Conservation (phyloP, 2,329 filamentous ascomycete species). For the Apiospora saccharicola region DNA sequence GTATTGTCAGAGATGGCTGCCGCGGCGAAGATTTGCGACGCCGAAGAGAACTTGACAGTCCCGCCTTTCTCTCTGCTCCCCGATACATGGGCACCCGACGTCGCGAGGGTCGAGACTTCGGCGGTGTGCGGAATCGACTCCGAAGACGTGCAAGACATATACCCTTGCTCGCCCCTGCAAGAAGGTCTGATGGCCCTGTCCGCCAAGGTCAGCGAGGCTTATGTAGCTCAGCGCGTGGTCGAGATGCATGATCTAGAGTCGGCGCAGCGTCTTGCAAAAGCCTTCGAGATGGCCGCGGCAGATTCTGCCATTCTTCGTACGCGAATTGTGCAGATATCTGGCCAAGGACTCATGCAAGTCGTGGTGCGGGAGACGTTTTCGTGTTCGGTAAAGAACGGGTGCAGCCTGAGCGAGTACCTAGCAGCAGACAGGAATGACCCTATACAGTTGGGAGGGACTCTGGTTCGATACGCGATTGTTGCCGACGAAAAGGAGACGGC, state of each 20-base stretch:
- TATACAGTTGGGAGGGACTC: constrained; percentile 54
- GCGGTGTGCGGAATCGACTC: constrained; percentile 48
- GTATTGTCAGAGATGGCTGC: constrained; percentile 53
- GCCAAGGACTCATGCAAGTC: constrained; percentile 55
- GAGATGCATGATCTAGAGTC: constrained; percentile 47
- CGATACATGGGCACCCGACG: constrained; percentile 42
- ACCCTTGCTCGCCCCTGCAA: constrained; percentile 62
- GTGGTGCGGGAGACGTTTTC: constrained; percentile 50
- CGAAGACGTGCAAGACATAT: constrained; percentile 55
- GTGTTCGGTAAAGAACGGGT: constrained; percentile 42
- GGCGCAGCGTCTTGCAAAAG: constrained; percentile 48
- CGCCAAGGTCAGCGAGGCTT: constrained; percentile 57
- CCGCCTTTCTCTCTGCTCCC: constrained; percentile 50
- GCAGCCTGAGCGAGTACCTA: constrained; percentile 50
- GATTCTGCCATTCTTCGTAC: constrained; percentile 55
- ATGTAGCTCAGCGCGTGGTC: constrained; percentile 59
- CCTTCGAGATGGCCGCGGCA: constrained; percentile 49
- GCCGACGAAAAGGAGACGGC: constrained; percentile 37
- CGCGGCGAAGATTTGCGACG: constrained; percentile 40
- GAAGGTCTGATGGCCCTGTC: constrained; percentile 63
- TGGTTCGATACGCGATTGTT: constrained; percentile 55
- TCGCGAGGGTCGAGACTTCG: constrained; percentile 48
- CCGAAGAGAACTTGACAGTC: constrained; percentile 38
- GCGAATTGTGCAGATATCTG: constrained; percentile 55
- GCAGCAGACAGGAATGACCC: constrained; percentile 47